Percentiles rank a stretch among this genome's conserved stretches.
phyloP scores from a whole-genome alignment of 2,329 filamentous ascomycete species.

The Cyphellophora attinorum region DNA sequence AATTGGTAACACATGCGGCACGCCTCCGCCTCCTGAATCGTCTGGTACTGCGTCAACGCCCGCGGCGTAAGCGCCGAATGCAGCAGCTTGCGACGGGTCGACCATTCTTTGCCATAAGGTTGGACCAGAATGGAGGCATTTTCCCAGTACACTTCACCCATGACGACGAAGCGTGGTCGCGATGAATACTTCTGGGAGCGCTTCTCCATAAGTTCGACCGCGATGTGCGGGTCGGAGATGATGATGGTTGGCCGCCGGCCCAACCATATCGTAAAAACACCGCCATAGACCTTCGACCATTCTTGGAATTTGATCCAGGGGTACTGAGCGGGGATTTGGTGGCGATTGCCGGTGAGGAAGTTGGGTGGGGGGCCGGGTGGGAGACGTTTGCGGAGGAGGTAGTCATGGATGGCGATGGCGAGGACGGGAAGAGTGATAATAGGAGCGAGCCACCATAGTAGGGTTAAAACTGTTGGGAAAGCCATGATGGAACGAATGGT shows the following conservation, averaged over 20 bases:
- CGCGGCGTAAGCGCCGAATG: constrained; percentile 36
- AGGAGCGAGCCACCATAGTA: constrained; percentile 7
- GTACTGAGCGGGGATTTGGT: constrained; percentile 20
- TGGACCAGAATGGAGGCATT: constrained; percentile 31
- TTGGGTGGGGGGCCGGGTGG: constrained; percentile 21
- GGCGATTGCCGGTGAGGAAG: constrained; percentile 24
- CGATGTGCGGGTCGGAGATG: constrained; percentile 23
- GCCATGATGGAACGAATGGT: too few relatives aligned
- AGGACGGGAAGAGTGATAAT: constrained; percentile 6
- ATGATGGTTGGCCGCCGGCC: constrained; percentile 22
- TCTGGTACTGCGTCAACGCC: constrained; percentile 24
- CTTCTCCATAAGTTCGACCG: constrained; percentile 29
- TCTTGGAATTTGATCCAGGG: constrained; percentile 23
- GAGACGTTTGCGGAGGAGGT: constrained; percentile 15
- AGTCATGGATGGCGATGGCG: constrained; percentile 13
- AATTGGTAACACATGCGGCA: constrained; percentile 23
- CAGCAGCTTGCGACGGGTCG: constrained; percentile 24
- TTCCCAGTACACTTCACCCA: constrained; percentile 18
- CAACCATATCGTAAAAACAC: constrained; percentile 21
- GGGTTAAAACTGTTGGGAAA: too few relatives aligned
- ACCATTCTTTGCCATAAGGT: constrained; percentile 34
- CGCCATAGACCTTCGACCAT: constrained; percentile 27
- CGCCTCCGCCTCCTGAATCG: constrained; percentile 23
- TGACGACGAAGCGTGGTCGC: constrained; percentile 21
- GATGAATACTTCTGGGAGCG: constrained; percentile 29